A percentile compares a stretch with the other conserved stretches of the same genome.
These are phyloP conservation scores for Alternaria angustiovoidea DNA, from an alignment of 2,329 filamentous ascomycete genomes.

Conservation along the genomic window DNA sequence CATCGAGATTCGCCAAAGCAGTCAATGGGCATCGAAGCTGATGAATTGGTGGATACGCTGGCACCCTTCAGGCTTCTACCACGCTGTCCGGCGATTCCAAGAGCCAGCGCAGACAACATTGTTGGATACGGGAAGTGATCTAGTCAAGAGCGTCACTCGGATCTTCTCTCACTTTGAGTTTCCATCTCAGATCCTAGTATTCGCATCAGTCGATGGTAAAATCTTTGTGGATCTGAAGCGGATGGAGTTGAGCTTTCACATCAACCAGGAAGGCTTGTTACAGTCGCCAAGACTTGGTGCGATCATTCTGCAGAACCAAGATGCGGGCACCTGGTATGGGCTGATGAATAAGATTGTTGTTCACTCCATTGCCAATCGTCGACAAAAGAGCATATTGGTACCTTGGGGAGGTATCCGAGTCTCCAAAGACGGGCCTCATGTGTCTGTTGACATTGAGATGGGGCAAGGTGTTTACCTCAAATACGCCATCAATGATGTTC, in stretches of 20 bases:
- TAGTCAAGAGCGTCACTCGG: constrained; percentile 51
- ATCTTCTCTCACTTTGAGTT: constrained; percentile 64
- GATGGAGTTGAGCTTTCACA: constrained; percentile 62
- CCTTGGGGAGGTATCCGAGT: constrained; percentile 55
- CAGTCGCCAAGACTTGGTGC: constrained; percentile 59
- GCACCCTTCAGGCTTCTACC: constrained; percentile 30
- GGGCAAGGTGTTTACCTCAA: constrained; percentile 54
- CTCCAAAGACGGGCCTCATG: constrained; percentile 50
- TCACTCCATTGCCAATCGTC: constrained; percentile 52
- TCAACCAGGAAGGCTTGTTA: constrained; percentile 57
- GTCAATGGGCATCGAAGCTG: constrained; percentile 51
- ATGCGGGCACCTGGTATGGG: constrained; percentile 68
- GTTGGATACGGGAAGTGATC: constrained; percentile 59
- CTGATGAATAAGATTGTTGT: constrained; percentile 67
- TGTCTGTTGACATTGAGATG: constrained; percentile 50
- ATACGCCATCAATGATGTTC: constrained; percentile 62
- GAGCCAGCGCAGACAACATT: constrained; percentile 48
- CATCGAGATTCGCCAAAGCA: constrained; percentile 62
- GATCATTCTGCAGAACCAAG: constrained; percentile 62
- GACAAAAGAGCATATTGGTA: constrained; percentile 62
- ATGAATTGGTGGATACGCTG: constrained; percentile 53
- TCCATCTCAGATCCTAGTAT: constrained; percentile 55
- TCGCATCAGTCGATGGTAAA: constrained; percentile 48
- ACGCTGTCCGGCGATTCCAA: constrained; percentile 17
- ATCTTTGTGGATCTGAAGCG: constrained; percentile 62